A percentile compares a stretch with the other conserved stretches of the same genome.
phyloP scores from a whole-genome alignment of 1,139 yeast species.

The Taphrina deformans region DNA sequence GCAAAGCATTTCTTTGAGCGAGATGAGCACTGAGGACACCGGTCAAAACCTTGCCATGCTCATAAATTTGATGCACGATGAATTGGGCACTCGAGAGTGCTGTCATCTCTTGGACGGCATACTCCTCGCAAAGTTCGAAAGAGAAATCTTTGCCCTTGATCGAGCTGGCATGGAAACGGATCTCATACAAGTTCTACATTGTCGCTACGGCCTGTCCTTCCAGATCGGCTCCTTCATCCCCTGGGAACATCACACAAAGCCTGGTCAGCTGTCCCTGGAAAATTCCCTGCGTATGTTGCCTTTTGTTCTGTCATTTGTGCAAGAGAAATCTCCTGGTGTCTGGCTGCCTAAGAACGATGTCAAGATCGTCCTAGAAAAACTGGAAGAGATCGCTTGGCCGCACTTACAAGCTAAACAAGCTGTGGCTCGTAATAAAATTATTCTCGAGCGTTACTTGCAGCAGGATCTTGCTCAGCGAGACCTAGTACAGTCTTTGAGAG shows the following conservation, averaged over 20 bases:
- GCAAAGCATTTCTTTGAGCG: conserved; percentile 37
- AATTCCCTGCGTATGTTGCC: conserved; percentile 62
- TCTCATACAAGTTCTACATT: conserved; percentile 69
- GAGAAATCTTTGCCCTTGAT: conserved; percentile 52
- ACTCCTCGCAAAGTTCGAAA: conserved; percentile 62
- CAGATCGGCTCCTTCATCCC: conserved; percentile 63
- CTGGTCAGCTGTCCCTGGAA: conserved; percentile 49
- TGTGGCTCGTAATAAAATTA: conserved; percentile 47
- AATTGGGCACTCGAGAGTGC: conserved; percentile 65
- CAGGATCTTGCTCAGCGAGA: conserved; percentile 21
- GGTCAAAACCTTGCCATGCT: conserved; percentile 37
- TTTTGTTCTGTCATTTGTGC: conserved; percentile 64
- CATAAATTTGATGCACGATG: conserved; percentile 63
- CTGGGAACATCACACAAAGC: conserved; percentile 62
- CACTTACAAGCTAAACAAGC: conserved; percentile 39
- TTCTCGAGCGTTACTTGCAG: conserved; percentile 57
- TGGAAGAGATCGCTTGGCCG: conserved; percentile 67
- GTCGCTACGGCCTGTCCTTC: conserved; percentile 70
- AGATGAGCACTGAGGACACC: conserved; percentile 38
- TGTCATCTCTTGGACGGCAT: conserved; percentile 68
- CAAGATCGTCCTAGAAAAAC: conserved; percentile 67
- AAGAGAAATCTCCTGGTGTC: conserved; percentile 58
- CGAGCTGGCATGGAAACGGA: conserved; percentile 57
- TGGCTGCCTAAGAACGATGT: conserved; percentile 59
- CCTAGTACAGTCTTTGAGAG: background rate